These are phyloP conservation scores for Lactarius indigo DNA, from an alignment of 768 basidiomycete species.

Conservation along the genomic window DNA sequence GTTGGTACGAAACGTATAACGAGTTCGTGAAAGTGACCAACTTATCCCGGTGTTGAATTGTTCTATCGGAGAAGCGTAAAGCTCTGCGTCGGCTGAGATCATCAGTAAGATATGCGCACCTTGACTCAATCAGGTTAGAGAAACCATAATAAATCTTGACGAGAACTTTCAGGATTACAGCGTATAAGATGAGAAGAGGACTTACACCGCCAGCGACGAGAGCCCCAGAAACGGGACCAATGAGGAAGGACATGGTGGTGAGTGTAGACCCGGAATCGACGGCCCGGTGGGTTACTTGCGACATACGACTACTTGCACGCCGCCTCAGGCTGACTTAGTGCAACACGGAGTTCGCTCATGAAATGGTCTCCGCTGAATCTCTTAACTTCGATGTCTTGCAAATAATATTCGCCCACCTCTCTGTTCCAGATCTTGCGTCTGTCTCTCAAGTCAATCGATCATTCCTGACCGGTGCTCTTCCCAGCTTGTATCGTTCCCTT, in stretches of 20 bases:
- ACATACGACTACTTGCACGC: neutral
- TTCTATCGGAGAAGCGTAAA: slow-evolving; percentile 37
- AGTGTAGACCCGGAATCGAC: neutral
- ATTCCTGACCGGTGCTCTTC: slow-evolving; percentile 61
- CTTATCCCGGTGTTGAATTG: slow-evolving; percentile 54
- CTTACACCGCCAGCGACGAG: slow-evolving; percentile 64
- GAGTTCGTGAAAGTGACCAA: slow-evolving; percentile 33
- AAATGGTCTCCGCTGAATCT: slow-evolving; percentile 64
- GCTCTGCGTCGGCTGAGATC: neutral
- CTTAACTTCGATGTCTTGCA: slow-evolving; percentile 72
- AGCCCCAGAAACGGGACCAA: slow-evolving; percentile 68
- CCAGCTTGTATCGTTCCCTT: slow-evolving; percentile 57
- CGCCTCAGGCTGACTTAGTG: neutral
- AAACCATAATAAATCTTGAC: slow-evolving; percentile 59
- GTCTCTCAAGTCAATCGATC: slow-evolving; percentile 62
- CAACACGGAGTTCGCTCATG: neutral
- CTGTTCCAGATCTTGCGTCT: slow-evolving; percentile 51
- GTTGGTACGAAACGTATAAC: neutral
- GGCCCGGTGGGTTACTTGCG: neutral
- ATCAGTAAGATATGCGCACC: slow-evolving; percentile 36
- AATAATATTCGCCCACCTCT: slow-evolving; percentile 55
- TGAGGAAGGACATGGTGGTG: slow-evolving; percentile 50
- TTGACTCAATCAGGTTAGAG: slow-evolving; percentile 58
- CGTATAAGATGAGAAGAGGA: slow-evolving; percentile 13
- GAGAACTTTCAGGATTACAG: slow-evolving; percentile 26